phyloP scores from a whole-genome alignment of 768 basidiomycete species.

The Mycena maculata region DNA sequence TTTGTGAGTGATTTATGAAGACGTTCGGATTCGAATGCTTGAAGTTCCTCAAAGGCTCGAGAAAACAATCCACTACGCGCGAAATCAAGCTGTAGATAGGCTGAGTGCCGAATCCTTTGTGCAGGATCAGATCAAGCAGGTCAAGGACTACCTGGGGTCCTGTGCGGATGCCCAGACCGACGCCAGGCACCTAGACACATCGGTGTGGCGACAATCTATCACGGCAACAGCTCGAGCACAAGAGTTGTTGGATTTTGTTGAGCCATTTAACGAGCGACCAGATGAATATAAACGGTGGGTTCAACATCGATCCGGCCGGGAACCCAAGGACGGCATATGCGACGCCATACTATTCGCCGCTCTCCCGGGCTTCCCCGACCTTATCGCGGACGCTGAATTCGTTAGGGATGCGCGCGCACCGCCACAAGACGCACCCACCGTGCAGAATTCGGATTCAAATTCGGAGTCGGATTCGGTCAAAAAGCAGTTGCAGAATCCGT shows the following conservation, averaged over 20 bases:
- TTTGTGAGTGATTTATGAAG: conserved; percentile 9
- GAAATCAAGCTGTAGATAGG: neutral
- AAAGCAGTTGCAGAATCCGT: neutral
- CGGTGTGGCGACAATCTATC: neutral
- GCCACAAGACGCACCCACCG: too few species aligned
- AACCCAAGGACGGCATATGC: conserved; percentile 1
- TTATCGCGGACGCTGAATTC: neutral
- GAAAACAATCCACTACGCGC: neutral
- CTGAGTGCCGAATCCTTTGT: neutral
- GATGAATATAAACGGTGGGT: neutral
- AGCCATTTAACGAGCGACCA: neutral
- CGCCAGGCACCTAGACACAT: neutral
- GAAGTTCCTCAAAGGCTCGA: neutral
- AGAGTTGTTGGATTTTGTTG: neutral
- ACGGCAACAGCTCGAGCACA: neutral
- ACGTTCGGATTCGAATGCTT: neutral
- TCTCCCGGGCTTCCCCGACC: neutral
- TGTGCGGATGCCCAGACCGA: neutral
- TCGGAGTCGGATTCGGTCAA: too few species aligned
- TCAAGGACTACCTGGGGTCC: too few species aligned
- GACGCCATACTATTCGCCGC: neutral
- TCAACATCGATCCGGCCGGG: neutral
- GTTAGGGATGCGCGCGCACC: neutral
- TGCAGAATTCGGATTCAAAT: too few species aligned
- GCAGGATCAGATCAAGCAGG: neutral